Evolutionary conservation across 1,284 basidiomycete species (phyloP), one percentile per base, ranked within the genome.

Genomic region (Hypsizygus ulmarius): DNA sequence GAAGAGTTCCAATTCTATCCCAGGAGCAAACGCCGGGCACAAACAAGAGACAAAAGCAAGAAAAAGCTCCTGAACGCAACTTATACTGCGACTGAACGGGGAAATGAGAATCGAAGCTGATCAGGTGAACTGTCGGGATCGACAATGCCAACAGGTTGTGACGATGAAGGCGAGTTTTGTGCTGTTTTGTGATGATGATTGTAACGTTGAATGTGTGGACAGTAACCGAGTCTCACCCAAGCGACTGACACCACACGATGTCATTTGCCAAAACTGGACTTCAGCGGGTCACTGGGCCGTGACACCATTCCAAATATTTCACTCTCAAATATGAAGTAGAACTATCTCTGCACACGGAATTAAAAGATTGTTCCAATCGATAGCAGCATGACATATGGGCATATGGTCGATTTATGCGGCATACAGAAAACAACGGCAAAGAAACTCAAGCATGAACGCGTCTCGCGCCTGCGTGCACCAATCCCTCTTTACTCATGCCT

Each of bases 401-500:
- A 54, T 53, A 51, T 47, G 35, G 40, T 40, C 47, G 43, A 51
- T 57, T 52, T 43, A 47, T 43, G 55, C 41, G 19, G 58, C 52
- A 58, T 57, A 56, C 43, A 56, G 39, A 57, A 56, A 53, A 54
- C 43, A 57, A 56, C 38, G 19, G 40, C 47, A 50, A 51, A 39
- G 45, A 43, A 57, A 45, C 40, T 58, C 45, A 45, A 30, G 50
- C 51, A 51, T 40, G 48, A 36, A 49, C 39, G 34, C 43, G 44
- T 49, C 47, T 42, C 32, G 36, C 50, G 51, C 51, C 44, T 50
- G 45, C 49, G 44, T 54, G 49, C 52, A 48, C 53, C 50, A 59
- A 47, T 49, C 47, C 47, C 47, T 53, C 58, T 50, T 59, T 61
- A 60, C 61, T 82, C 70, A 87, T 77, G 88, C 89, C 77, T 87